Evolutionary conservation across 805 yeast species (phyloP).

Genomic region (Wickerhamiella lipophila): DNA sequence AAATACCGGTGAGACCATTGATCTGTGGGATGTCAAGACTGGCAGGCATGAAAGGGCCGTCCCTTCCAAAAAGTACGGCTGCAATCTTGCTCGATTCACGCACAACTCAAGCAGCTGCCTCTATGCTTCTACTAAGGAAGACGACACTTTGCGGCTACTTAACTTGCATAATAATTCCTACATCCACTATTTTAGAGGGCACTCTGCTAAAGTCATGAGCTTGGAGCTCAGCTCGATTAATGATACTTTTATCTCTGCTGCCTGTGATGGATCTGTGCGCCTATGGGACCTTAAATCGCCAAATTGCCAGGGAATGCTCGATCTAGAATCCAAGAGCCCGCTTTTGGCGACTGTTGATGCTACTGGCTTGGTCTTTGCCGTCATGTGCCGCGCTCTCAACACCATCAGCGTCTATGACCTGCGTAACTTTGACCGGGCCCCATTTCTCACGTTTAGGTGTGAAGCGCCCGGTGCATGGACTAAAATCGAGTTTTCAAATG

Average conservation of each 20-base stretch:
- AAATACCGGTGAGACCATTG: constrained; percentile 72
- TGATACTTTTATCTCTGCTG: constrained; percentile 52
- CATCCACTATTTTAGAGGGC: constrained; percentile 79
- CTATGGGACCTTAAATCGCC: constrained; percentile 75
- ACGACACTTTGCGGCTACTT: constrained; percentile 47
- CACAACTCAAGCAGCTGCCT: constrained; percentile 60
- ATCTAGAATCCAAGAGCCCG: constrained; percentile 37
- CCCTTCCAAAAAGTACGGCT: constrained; percentile 83
- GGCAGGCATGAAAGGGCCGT: constrained; percentile 54
- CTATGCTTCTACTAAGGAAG: constrained; percentile 72
- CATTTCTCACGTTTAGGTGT: constrained; percentile 37
- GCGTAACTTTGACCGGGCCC: constrained; percentile 45
- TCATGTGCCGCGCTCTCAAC: constrained; percentile 37
- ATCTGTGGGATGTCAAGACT: constrained; percentile 58
- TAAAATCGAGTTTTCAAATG: constrained; percentile 66
- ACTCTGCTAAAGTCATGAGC: constrained; percentile 58
- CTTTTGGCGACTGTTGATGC: constrained; percentile 65
- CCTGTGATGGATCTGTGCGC: constrained; percentile 68
- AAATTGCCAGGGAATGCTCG: constrained; percentile 46
- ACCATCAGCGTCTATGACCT: constrained; percentile 50
- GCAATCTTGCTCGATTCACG: constrained; percentile 73
- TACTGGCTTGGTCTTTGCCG: constrained; percentile 67
- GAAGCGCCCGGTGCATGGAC: constrained; percentile 34
- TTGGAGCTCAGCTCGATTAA: constrained; percentile 61
- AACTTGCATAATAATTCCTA: constrained; percentile 67